Evolutionary conservation across 2,329 filamentous ascomycete species (phyloP), one percentile per base, ranked within the genome.

Genomic region (Diaporthe sp.): DNA sequence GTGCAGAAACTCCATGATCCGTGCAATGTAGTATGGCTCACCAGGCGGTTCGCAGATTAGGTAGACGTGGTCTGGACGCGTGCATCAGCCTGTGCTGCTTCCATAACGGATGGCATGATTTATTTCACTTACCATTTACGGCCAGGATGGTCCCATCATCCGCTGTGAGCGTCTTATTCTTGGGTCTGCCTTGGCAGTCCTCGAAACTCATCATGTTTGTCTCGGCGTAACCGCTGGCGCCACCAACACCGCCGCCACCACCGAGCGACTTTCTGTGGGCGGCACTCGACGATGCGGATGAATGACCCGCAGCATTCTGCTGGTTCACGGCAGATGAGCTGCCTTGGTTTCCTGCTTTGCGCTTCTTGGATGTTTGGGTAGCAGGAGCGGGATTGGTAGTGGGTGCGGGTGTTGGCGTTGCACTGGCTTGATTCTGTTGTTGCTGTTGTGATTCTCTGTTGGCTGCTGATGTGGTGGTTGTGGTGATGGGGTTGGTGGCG

Each of bases 1-100:
- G 81, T 98, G 95, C 80, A 98, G 88, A 83, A 98, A 98, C 84
- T 99, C 96, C 97, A 99, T 99, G 83, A 99, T 97, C 80, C 97
- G 94, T 78, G 94, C 97, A 78, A 99, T 88, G 84, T 99, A 99
- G 86, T 99, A 99, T 73, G 97, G 97, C 86, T 99, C 97, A 72
- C 97, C 97, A 22, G 97, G 97, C 69, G 97, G 97, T 85, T 99
- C 97, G 86, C 96, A 98, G 78, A 99, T 94, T 77, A 98, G 91
- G 88, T 98, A 99, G 79, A 98, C 95, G 87, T 98, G 89, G 85
- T 92, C 90, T 92, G 28, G 53, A 67, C 51, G 31, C 58, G 55
- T 62, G 62, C 49, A 72, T 74, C 31, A 75, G 58, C 58, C 28
- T 49, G 42, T 31, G 53, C 39, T 42, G 74, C 58, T 67, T 15